Evolutionary conservation across 768 basidiomycete species (phyloP), one percentile per base, ranked within the genome.

Genomic region (Mrakia gelida): DNA sequence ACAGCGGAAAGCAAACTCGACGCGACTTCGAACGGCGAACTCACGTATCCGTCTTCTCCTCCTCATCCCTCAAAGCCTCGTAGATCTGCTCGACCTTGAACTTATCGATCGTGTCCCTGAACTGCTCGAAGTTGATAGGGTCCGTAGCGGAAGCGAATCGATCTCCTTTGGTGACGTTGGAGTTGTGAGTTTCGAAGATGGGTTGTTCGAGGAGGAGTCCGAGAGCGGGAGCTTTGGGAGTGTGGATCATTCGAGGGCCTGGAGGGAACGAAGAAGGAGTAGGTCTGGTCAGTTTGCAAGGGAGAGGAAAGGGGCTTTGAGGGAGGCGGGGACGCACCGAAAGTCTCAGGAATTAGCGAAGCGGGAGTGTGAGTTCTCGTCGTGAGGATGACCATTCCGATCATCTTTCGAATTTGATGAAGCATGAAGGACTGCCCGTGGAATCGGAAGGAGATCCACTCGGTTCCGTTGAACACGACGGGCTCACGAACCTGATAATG

Each of bases 361-460:
- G 90, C 84, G 0, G 95, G 93, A 0, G 93, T 91, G 5, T 86
- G 86, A 7, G 93, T 92, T 77, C 96, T 88, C 81, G 89, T 89
- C 26, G 90, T 86, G 61, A 98, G 86, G n/a, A 98, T 89, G 26
- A 95, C 87, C 49, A 89, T 88, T 4, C 91, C 89, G 86, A 98
- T 93, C 97, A 99, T 99, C 86, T 99, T 99, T 79, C 97, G 92
- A 74, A 56, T 70, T 10, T 99, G 97, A 84, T 99, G 96, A 75
- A 99, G 85, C 97, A 99, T 98, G 84, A 99, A 99, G 81, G 93
- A 95, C 84, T 99, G 97, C 30, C 77, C 97, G 83, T 98, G 94
- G 83, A 97, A 92, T 79, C 92, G 86, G 28, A 98, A 90, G 65
- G 92, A 92, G 63, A 98, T 89, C 95, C 96, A 98, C 82, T 99